Evolutionary conservation across 2,329 filamentous ascomycete genomes (phyloP).

Genomic region (Alternaria longipes): DNA sequence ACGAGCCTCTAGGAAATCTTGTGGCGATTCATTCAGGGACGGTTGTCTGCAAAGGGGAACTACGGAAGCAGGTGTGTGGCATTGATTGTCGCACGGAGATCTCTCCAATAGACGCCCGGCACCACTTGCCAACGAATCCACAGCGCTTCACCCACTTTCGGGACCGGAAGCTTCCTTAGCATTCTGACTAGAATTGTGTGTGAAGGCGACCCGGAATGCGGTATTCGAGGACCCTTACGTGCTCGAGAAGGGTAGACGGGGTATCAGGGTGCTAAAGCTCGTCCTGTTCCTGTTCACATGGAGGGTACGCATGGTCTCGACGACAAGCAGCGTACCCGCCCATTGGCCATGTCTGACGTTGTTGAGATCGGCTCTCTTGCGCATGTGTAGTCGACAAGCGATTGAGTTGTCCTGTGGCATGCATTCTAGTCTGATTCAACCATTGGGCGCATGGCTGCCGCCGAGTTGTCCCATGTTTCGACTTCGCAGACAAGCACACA

Average conservation of each 20-base stretch:
- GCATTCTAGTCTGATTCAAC: conserved; percentile 33
- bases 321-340: conserved; percentile 37
- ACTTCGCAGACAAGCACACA: conserved; percentile 38
- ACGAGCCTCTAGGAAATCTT: conserved; percentile 11
- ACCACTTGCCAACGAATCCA: conserved; percentile 42
- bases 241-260: conserved; percentile 33
- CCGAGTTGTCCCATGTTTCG: conserved; percentile 43
- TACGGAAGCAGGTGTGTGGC: conserved; percentile 35
- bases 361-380: conserved; percentile 35
- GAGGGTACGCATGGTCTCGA: conserved; percentile 31
- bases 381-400: conserved; percentile 25
- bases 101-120: conserved; percentile 47
- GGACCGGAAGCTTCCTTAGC: conserved; percentile 17
- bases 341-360: conserved; percentile 36
- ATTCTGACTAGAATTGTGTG: conserved; percentile 29
- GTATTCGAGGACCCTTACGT: conserved; percentile 16
- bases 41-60: conserved; percentile 17
- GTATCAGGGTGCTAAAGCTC: conserved; percentile 33
- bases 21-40: conserved; percentile 17
- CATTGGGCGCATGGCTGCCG: conserved; percentile 46
- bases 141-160: conserved; percentile 42
- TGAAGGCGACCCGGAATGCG: conserved; percentile 25
- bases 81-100: conserved; percentile 45
- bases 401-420: conserved; percentile 39
- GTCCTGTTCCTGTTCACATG: conserved; percentile 28